Evolutionary conservation across 208 protist genomes (phyloP).

Genomic region (Strigomonas culicis): DNA sequence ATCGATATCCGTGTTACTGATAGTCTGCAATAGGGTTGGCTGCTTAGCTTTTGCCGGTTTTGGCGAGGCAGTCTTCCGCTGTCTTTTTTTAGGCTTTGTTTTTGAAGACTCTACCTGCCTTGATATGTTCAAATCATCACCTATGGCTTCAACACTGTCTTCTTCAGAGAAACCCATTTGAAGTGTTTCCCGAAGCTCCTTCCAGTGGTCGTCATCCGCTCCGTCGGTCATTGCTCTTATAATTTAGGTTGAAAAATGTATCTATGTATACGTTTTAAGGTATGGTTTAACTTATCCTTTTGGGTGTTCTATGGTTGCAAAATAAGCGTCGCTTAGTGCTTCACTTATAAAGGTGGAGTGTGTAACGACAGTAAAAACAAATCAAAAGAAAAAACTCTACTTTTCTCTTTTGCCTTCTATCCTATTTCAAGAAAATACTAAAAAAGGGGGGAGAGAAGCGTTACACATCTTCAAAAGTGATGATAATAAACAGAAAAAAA

Average conservation of each 20-base stretch:
- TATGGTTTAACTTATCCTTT: too few relatives aligned
- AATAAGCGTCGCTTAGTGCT: too few relatives aligned
- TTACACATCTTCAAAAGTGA: not conserved
- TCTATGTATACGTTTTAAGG: too few relatives aligned
- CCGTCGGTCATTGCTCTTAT: too few relatives aligned
- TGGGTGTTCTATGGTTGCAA: not conserved
- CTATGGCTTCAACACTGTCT: too few relatives aligned
- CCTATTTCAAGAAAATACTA: not conserved
- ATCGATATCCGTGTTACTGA: constrained; percentile 60
- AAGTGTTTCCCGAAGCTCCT: too few relatives aligned
- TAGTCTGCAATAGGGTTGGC: constrained; percentile 59
- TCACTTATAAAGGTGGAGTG: too few relatives aligned
- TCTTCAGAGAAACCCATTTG: too few relatives aligned
- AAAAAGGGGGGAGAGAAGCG: not conserved
- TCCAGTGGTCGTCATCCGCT: too few relatives aligned
- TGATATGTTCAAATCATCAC: too few relatives aligned
- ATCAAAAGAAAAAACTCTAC: constrained; percentile 1
- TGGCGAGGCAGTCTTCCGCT: not conserved
- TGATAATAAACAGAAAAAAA: constrained; percentile 4
- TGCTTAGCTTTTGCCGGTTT: constrained; percentile 41
- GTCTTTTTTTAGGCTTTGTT: not conserved
- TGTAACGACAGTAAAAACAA: not conserved
- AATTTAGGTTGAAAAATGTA: too few relatives aligned
- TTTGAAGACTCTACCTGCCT: too few relatives aligned
- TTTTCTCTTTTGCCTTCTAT: not conserved